These are phyloP conservation scores for Austroboletus eburneus DNA, from an alignment of 768 basidiomycete genomes.

Conservation along the genomic window DNA sequence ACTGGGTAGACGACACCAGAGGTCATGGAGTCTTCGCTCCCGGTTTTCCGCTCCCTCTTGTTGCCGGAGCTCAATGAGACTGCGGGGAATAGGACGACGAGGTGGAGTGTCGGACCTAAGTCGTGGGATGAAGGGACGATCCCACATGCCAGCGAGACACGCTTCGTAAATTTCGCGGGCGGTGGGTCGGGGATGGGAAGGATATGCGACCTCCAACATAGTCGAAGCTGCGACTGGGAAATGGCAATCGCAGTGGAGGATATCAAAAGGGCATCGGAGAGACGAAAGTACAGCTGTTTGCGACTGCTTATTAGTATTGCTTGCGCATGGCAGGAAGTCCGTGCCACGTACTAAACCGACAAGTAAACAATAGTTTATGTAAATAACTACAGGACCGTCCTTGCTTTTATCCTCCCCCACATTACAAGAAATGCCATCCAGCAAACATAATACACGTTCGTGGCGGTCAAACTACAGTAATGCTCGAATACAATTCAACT, in stretches of 20 bases:
- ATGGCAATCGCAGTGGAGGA: constrained; percentile 5
- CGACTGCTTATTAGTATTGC: constrained; percentile 28
- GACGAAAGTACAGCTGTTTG: constrained; percentile 18
- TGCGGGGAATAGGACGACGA: constrained; percentile 40
- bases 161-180: constrained; percentile 52
- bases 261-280: constrained; percentile 29
- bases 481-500: constrained; percentile 19
- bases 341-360: constrained; percentile 5
- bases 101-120: constrained; percentile 51
- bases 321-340: constrained; percentile 23
- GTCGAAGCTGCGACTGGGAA: constrained; percentile 18
- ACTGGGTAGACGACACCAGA: constrained; percentile 59
- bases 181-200: constrained; percentile 29
- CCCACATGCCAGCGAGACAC: constrained; percentile 47
- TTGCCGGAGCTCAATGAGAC: constrained; percentile 59
- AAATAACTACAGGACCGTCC: constrained; percentile 22
- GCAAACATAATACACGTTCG: constrained; percentile 4
- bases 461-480: constrained; percentile 19
- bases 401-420: constrained; percentile 6
- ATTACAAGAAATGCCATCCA: constrained; percentile 12
- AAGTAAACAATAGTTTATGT: constrained; percentile 26
- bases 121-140: constrained; percentile 54
- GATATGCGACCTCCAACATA: constrained; percentile 25
- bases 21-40: constrained; percentile 52
- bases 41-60: constrained; percentile 61